These are phyloP conservation scores for Zalaria obscura DNA, from an alignment of 2,329 filamentous ascomycete species.

Conservation along the genomic window DNA sequence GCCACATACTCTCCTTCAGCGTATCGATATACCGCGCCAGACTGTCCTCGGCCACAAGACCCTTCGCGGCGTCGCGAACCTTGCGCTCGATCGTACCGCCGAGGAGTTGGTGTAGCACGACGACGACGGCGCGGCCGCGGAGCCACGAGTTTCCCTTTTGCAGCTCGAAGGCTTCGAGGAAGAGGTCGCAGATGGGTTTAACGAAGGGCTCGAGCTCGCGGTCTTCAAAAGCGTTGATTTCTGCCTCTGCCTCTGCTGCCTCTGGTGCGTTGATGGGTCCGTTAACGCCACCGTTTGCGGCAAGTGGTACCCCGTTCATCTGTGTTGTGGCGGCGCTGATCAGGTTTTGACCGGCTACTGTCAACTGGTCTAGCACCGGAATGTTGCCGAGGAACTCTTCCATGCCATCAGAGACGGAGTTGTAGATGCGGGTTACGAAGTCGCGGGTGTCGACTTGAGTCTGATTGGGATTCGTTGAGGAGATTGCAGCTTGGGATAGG, in stretches of 20 bases:
- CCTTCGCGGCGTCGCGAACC: constrained; percentile 69
- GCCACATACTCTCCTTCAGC: constrained; percentile 71
- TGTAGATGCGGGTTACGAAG: constrained; percentile 88
- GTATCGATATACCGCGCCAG: constrained; percentile 62
- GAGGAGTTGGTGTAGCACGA: constrained; percentile 88
- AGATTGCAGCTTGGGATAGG: constrained; percentile 71
- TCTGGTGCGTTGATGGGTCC: constrained; percentile 16
- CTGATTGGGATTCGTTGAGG: constrained; percentile 47
- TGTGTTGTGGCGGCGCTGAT: constrained; percentile 56
- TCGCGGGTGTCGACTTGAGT: constrained; percentile 54
- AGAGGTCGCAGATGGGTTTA: constrained; percentile 95
- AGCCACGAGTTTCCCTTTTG: constrained; percentile 96
- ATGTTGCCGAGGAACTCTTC: constrained; percentile 96
- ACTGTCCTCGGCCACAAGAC: constrained; percentile 62
- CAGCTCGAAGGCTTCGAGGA: constrained; percentile 87
- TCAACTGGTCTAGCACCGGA: constrained; percentile 86
- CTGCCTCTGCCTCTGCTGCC: constrained; percentile 73
- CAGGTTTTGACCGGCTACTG: constrained; percentile 80
- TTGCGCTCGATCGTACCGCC: constrained; percentile 94
- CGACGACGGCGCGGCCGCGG: constrained; percentile 84
- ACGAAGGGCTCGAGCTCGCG: constrained; percentile 88
- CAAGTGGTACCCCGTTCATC: constrained; percentile 22
- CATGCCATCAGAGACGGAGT: constrained; percentile 94
- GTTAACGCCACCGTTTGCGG: constrained; percentile 32
- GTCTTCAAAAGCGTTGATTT: constrained; percentile 84